Evolutionary conservation across 345 rosid genomes (phyloP), one percentile per base, ranked within the genome.

Genomic region (Barbarea vulgaris): DNA sequence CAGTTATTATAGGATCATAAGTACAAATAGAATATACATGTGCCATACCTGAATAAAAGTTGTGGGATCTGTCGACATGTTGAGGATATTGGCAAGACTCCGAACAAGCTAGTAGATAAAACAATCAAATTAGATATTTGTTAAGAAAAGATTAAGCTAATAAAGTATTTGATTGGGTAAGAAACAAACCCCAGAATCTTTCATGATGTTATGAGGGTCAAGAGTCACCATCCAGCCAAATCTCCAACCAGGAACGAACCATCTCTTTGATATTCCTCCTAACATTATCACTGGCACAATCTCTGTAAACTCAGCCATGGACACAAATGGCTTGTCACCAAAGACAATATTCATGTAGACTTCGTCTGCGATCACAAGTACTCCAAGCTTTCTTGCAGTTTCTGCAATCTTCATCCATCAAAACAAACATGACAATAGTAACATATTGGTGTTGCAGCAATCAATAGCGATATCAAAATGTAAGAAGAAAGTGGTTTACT

Each of bases 181-280:
- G 44, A 6, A 67, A 66, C 52, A 56, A 46, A 83, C 90, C 83
- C 84, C 76, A 12, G 74, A 47, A 10, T 78, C 30, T 78, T 69
- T 53, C 27, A 83, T 72, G 36, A 74, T 64, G 77, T 75, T 79
- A 39, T 51, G 25, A 12, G 87, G 84, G 59, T 87, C 91, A 28
- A 39, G 73, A 2, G 69, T 58, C 0, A 53, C 89, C 3, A 87
- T 42, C 90, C 95, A 89, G 22, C 90, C 84, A 37, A 86, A 60
- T 50, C 87, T 63, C 91, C 90, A 87, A 10, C 90, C 86, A 21
- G 87, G 95, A 47, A 87, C 87, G 6, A 59, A 34, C 86, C 84
- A 87, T 67, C 78, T 79, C 81, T 89, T 89, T 2, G 88, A 87
- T 44, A 87, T 57, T 3, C 88, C 83, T 0, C 91, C 90, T 3